Conservation (phyloP, 306 rosid species). For the Lathyrus aphaca region DNA sequence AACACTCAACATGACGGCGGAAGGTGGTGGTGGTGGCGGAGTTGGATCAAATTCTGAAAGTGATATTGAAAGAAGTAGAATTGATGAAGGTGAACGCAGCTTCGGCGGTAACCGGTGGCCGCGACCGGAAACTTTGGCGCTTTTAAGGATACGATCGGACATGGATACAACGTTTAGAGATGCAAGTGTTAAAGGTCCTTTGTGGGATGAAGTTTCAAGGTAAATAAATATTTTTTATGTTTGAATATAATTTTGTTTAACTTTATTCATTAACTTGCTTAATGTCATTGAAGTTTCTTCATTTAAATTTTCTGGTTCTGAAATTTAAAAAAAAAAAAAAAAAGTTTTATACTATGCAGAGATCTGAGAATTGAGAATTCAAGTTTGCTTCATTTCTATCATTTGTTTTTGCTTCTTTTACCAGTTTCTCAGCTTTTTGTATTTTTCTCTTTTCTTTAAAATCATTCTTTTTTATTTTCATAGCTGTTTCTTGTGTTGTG, state of each 20-base stretch:
- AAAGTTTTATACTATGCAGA: background rate
- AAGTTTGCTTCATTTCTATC: slow-evolving; percentile 32
- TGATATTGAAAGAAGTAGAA: slow-evolving; percentile 49
- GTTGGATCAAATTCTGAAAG: slow-evolving; percentile 73
- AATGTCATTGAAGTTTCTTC: slow-evolving; percentile 4
- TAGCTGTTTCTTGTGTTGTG: slow-evolving; percentile 8
- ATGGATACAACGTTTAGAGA: slow-evolving; percentile 91
- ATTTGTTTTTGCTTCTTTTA: slow-evolving; percentile 35
- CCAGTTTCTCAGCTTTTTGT: background rate
- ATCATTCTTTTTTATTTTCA: background rate
- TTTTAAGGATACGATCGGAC: slow-evolving; percentile 83
- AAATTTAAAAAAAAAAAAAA: background rate
- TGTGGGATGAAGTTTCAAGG: slow-evolving; percentile 97
- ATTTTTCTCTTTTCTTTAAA: slow-evolving; percentile 7
- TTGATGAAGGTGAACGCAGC: slow-evolving; percentile 71
- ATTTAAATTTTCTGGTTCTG: slow-evolving; percentile 12
- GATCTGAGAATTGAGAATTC: slow-evolving; percentile 42
- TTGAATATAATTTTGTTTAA: background rate
- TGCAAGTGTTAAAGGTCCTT: slow-evolving; percentile 91
- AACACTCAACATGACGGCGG: slow-evolving; percentile 29
- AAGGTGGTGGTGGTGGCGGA: slow-evolving; percentile 1
- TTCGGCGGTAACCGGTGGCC: slow-evolving; percentile 97
- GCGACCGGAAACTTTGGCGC: slow-evolving; percentile 82
- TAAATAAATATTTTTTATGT: slow-evolving; percentile 8
- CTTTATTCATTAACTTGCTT: background rate